Base-by-base conservation (phyloP, 192 early-diverging fungal species). In the Coemansia javaensis region DNA sequence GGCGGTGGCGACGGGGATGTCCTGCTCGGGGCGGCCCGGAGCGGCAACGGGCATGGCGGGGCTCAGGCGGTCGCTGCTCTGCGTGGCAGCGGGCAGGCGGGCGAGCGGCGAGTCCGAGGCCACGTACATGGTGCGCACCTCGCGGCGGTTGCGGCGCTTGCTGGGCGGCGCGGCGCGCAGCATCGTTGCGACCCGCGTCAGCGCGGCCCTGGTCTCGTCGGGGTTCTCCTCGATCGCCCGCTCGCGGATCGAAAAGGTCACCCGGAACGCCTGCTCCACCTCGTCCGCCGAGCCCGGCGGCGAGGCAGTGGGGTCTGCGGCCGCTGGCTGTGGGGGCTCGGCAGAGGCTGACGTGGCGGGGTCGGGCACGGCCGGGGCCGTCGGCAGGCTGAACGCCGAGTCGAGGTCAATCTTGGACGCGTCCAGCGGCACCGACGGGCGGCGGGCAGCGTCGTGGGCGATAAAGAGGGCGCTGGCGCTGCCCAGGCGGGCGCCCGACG, bases 221-320 rank as follows among this genome's bases (percentile, higher is more conserved):
- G 69, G 69, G 32, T 73, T 73, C 18, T 73, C 69, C 41, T 53
- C 41, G 54, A 73, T 73, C 3, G 69, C 63, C 10, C 47, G 46
- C 7, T 66, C 58, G 32, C 69, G 57, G 46, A 73, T 73, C 15
- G 69, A 73, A 44, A 73, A 73, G 44, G 65, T 73, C 11, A 73
- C 69, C 8, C 54, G 48, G 47, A 73, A 73, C 24, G 58, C 18
- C 32, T 60, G 52, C 7, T 66, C 62, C 0, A 17, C 41, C n/a
- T 59, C 55, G 1, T 31, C 54, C 0, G 41, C 44, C 24, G n/a
- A n/a, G n/a, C n/a, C n/a, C n/a, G n/a, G n/a, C n/a, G n/a, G n/a
- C n/a, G n/a, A n/a, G n/a, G n/a, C n/a, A n/a, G n/a, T n/a, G n/a
- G n/a, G n/a, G 16, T 41, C 5, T 41, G 9, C 17, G 18, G 8